phyloP scores from a whole-genome alignment of 179 eudicot species.

The Patellifolia procumbens region DNA sequence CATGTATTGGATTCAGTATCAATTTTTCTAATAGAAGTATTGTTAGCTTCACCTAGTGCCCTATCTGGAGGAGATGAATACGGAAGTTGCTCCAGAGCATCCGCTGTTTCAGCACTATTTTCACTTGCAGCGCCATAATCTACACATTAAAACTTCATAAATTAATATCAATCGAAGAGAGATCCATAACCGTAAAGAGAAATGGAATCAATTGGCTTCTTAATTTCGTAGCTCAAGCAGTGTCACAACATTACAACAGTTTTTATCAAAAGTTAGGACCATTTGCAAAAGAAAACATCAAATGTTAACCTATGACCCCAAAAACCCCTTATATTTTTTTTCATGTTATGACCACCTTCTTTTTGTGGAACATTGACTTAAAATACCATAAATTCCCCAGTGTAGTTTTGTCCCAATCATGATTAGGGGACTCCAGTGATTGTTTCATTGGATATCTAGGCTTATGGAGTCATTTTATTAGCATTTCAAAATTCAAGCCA shows the following conservation, averaged over 20 bases:
- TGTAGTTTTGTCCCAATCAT: not conserved
- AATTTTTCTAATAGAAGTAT: slow-evolving; percentile 19
- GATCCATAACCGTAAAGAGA: not conserved
- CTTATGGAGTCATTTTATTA: not conserved
- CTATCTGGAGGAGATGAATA: slow-evolving; percentile 27
- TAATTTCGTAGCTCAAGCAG: not conserved
- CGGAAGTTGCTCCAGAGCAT: slow-evolving; percentile 26
- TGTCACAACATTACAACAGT: not conserved
- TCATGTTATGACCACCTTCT: not conserved
- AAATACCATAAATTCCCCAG: not conserved
- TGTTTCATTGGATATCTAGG: not conserved
- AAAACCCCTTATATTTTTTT: not conserved
- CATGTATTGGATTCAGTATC: slow-evolving; percentile 13
- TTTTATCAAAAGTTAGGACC: too few relatives aligned
- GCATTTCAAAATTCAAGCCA: not conserved
- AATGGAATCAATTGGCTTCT: not conserved
- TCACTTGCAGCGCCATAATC: slow-evolving; percentile 39
- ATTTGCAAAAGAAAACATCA: slow-evolving; percentile 1
- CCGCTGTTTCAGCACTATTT: slow-evolving; percentile 39
- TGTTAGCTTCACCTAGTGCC: slow-evolving; percentile 23
- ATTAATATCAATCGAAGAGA: not conserved
- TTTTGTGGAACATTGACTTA: not conserved
- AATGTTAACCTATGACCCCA: not conserved
- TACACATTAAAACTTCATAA: slow-evolving; percentile 14
- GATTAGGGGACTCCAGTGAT: not conserved